Base-by-base conservation (phyloP, 805 yeast species). In the Wickerhamomyces pijperi region DNA sequence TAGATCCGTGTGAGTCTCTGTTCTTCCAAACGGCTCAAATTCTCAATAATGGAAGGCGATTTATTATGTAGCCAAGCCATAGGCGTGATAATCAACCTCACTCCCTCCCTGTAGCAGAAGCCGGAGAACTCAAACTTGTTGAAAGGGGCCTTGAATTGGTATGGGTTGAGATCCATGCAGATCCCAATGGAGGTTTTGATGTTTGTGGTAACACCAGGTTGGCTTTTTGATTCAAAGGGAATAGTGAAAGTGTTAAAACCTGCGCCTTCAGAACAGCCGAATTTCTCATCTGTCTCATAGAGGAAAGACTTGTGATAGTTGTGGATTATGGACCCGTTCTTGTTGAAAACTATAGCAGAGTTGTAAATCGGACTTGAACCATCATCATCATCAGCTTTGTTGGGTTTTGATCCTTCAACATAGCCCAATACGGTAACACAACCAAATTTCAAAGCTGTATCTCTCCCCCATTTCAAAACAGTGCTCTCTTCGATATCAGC, bases 121-220 rank as follows among this genome's bases (percentile, higher is more conserved):
- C 59, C 55, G 0, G 88, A 69, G 57, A 82, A 84, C 56, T 88
- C 97, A 53, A 72, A 85, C 19, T 64, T 67, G 29, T 69, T 64
- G 59, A 85, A 87, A 1, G 94, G 87, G 2, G 95, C 86, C 45
- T 72, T 65, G 56, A 88, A 88, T 54, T 82, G 68, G 56, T 83
- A 82, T 0, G 96, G 95, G 55, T 84, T 87, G 44, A 88, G 58
- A 60, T 88, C 97, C 97, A 88, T 88, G 55, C 97, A 88, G 5
- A 88, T 86, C 0, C 96, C 97, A 39, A 88, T 65, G 28, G 78
- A 68, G 2, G 81, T 62, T 28, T 56, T 67, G 6, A 72, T 47
- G n/a, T n/a, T n/a, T n/a, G n/a, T n/a, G n/a, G n/a, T n/a, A n/a
- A n/a, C n/a, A n/a, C n/a, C n/a, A n/a, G n/a, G n/a, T n/a, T n/a